Percentiles rank a stretch among this genome's conserved stretches.
Conservation (phyloP, 352 stramenopile species). For the Phytopythium chamaehyphon region DNA sequence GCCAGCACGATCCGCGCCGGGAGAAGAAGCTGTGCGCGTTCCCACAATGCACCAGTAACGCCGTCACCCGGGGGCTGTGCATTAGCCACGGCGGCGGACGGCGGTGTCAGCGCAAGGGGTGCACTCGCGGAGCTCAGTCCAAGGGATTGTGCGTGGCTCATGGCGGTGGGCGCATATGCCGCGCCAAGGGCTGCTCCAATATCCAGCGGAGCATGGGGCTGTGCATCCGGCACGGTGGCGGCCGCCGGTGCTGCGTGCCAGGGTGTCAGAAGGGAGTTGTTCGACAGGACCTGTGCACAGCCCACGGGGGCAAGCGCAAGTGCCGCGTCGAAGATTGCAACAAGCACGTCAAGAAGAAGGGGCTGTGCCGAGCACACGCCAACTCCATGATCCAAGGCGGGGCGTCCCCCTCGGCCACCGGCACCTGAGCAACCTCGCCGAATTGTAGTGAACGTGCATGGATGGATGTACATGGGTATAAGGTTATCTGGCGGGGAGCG, state of each 20-base stretch:
- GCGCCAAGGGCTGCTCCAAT: constrained; percentile 73
- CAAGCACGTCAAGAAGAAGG: constrained; percentile 87
- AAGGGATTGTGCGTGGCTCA: constrained; percentile 83
- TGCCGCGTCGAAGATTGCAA: constrained; percentile 74
- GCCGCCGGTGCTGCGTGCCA: constrained; percentile 54
- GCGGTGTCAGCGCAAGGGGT: constrained; percentile 79
- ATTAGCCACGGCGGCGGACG: constrained; percentile 78
- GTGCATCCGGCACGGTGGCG: constrained; percentile 56
- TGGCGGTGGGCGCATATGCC: constrained; percentile 77
- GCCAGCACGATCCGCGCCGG: constrained; percentile 24
- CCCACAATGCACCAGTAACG: constrained; percentile 67
- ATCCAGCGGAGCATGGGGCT: constrained; percentile 85
- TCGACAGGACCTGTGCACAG: constrained; percentile 81
- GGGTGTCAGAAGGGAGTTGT: constrained; percentile 85
- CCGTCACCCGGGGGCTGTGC: constrained; percentile 75
- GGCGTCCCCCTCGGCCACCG: not conserved
- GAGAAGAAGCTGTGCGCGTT: constrained; percentile 82
- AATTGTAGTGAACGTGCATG: not conserved
- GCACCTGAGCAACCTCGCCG: not conserved
- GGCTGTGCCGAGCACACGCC: constrained; percentile 67
- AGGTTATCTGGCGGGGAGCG: too few species aligned
- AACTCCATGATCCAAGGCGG: constrained; percentile 40
- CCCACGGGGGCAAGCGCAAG: constrained; percentile 83
- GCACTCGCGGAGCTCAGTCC: constrained; percentile 74
- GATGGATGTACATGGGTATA: too few species aligned